Base-by-base conservation (phyloP, 2,329 filamentous ascomycete species). In the Paraconiothyrium sp. region DNA sequence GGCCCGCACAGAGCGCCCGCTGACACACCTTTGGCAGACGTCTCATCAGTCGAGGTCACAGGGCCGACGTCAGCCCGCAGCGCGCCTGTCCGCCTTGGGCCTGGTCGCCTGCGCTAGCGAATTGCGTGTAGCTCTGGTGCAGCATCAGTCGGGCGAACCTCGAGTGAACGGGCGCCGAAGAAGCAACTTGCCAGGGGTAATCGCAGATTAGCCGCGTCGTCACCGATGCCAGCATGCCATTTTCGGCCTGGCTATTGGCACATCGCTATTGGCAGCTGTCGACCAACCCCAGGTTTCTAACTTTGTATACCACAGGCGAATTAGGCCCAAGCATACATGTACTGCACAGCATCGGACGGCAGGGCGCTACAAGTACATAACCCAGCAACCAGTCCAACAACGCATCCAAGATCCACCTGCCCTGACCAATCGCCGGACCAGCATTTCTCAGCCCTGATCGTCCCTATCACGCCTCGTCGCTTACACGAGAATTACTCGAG, bases 141-240 rank as follows among this genome's bases (percentile, higher is more conserved):
- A 39, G 32, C 52, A 34, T 43, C 39, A 46, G 30, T 55, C 52
- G 39, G 39, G 52, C 52, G 52, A 55, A 55, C 52, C 8, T 13
- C 46, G 41, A 56, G 46, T 47, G 54, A 56, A 56, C 54, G 54
- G 52, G 54, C 20, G 43, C 54, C 54, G 54, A 56, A 56, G 27
- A 34, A 48, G 54, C 30, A 27, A 35, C 24, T 37, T 37, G 54
- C 43, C 54, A 48, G 43, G 54, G 54, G 54, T 46, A 47, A 37
- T n/a, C 54, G 54, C 54, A 47, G 1, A 56, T 48, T 47, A 56
- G 54, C 54, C 54, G 43, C 54, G 9, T 47, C 24, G 34, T 46
- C 27, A 34, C 54, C 34, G 43, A 54, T 32, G 51, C 24, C 51
- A 54, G 13, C 48, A 48, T 9, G 11, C 41, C 48, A 27, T 54